These are phyloP conservation scores for Vanrija sp. DNA, from an alignment of 1,284 basidiomycete genomes.

Conservation along the genomic window DNA sequence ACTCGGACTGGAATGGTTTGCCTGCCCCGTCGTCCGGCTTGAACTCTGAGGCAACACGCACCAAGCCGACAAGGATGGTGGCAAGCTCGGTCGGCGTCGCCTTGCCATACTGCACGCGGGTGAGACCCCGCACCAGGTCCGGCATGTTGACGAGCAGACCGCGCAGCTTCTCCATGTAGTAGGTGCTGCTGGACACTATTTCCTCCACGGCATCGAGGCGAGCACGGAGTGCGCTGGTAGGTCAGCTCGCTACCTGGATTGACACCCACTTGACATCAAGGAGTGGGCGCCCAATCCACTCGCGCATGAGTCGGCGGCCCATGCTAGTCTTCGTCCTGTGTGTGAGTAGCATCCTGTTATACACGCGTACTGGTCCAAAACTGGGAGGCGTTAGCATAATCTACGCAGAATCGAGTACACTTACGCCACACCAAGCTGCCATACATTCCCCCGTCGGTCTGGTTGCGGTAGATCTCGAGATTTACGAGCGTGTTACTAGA, in stretches of 20 bases:
- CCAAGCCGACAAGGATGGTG: conserved; percentile 69
- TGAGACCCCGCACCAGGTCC: conserved; percentile 83
- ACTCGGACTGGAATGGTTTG: conserved; percentile 59
- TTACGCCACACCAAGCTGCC: conserved; percentile 74
- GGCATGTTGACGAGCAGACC: conserved; percentile 70
- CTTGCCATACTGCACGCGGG: conserved; percentile 84
- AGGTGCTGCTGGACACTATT: conserved; percentile 60
- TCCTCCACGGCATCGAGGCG: conserved; percentile 82
- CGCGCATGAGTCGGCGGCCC: conserved; percentile 74
- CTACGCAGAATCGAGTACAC: conserved; percentile 4
- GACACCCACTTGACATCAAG: conserved; percentile 67
- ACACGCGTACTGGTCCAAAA: conserved; percentile 63
- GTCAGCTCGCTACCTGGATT: no score
- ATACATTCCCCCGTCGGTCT: conserved; percentile 67
- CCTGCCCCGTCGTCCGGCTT: conserved; percentile 53
- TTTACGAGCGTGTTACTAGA: conserved; percentile 84
- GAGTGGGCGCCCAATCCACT: conserved; percentile 84
- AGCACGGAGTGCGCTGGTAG: conserved; percentile 62
- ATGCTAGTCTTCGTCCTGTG: conserved; percentile 71
- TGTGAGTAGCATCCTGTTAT: not conserved
- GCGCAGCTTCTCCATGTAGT: conserved; percentile 59
- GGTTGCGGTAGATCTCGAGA: conserved; percentile 86
- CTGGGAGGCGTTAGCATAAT: conserved; percentile 18
- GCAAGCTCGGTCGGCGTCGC: conserved; percentile 81
- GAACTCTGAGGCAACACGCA: conserved; percentile 68